These are phyloP conservation scores for Curvularia sp. DNA, from an alignment of 2,329 filamentous ascomycete genomes.

Conservation along the genomic window DNA sequence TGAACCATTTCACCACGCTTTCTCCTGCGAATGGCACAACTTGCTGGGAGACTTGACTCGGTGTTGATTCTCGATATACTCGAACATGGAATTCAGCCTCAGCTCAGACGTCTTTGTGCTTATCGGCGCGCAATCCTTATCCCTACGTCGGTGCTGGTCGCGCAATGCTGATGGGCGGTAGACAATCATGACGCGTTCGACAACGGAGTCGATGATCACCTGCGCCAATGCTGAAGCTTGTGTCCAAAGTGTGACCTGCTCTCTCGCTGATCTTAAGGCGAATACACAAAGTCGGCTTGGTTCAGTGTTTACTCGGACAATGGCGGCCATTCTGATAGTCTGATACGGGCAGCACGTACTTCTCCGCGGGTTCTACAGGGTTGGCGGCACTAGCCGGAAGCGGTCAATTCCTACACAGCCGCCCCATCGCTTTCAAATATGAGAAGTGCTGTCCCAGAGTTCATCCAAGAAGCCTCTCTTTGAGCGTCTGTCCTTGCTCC, in stretches of 20 bases:
- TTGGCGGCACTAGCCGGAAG: constrained; percentile 5
- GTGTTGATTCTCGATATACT: not conserved
- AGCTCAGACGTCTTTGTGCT: not conserved
- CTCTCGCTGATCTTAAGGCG: not conserved
- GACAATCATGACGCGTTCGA: not conserved
- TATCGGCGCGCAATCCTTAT: not conserved
- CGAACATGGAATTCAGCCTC: not conserved
- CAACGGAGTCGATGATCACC: not conserved
- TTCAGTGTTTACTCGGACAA: not conserved
- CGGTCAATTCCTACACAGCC: not conserved
- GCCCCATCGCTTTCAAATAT: not conserved
- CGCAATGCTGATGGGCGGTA: not conserved
- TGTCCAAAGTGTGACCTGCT: not conserved
- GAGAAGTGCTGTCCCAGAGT: not conserved
- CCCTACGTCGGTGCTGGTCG: not conserved
- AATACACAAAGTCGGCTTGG: not conserved
- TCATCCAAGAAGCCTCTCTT: constrained; percentile 16
- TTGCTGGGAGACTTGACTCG: not conserved
- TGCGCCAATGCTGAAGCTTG: not conserved
- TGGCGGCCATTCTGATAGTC: not conserved
- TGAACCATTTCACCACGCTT: constrained; percentile 16
- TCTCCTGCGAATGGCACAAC: not conserved
- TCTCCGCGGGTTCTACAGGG: constrained; percentile 27
- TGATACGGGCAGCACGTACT: constrained; percentile 9
- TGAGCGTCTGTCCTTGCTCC: constrained; percentile 14